Evolutionary conservation across 805 yeast species (phyloP), one percentile per base, ranked within the genome.

Genomic region (Diddensiella transvaalensis): DNA sequence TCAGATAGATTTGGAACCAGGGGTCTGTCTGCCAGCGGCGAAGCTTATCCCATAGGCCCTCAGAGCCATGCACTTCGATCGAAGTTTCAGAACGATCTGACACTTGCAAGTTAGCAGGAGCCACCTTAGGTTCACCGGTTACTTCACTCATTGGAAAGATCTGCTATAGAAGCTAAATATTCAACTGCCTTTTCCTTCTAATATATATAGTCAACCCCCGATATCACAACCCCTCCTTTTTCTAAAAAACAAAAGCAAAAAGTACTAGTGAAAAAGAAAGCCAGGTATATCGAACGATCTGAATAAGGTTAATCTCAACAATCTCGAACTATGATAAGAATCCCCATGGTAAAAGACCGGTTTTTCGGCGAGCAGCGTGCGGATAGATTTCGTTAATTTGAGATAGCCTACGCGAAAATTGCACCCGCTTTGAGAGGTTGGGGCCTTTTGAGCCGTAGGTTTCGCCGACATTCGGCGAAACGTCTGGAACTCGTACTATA

Each of bases 1-100:
- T 56, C 40, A 60, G 46, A 35, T 56, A 17, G 22, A 63, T 55
- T 49, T 63, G 68, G 33, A 54, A 38, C 60, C 60, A 56, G 4
- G 59, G 60, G 13, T 52, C 48, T 21, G 17, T 22, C 13, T 35
- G 44, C 13, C 36, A 2, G 10, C 42, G 32, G 19, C 22, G 22
- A 17, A 42, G 13, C 18, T 22, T 33, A 26, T n/a, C 44, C 38
- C 36, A 40, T 15, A 29, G 35, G 22, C 19, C n/a, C n/a, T 13
- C 17, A n/a, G 15, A 33, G 3, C 35, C 22, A 18, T 40, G 15
- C 8, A 11, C 44, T 8, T 21, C 22, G 4, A n/a, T 22, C 15
- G 17, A 8, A 3, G 36, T 40, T 8, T 3, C 22, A 10, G 4
- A 13, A 3, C 23, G 44, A n/a, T 24, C 35, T 15, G 22, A 3